Evolutionary conservation across 2,329 filamentous ascomycete species (phyloP).

Genomic region (Simplicillium aogashimaense): DNA sequence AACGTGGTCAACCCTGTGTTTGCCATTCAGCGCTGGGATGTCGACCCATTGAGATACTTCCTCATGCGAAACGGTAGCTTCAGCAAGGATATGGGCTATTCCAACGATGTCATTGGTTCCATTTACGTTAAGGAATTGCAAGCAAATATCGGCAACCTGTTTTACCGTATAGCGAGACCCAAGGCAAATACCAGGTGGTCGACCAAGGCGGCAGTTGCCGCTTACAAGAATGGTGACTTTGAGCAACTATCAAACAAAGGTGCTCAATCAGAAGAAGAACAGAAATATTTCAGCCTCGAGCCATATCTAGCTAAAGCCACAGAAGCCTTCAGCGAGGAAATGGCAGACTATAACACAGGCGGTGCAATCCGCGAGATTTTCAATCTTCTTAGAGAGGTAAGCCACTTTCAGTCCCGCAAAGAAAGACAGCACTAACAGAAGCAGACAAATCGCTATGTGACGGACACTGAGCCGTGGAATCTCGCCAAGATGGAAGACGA

Average conservation of each 20-base stretch:
- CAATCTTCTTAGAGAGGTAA: conserved; percentile 48
- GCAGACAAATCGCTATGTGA: conserved; percentile 38
- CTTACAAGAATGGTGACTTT: conserved; percentile 16
- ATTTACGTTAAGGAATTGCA: conserved; percentile 75
- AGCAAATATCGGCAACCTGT: conserved; percentile 69
- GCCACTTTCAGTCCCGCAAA: not conserved
- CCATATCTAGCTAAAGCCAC: conserved; percentile 11
- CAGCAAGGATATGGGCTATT: conserved; percentile 71
- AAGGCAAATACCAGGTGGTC: conserved; percentile 51
- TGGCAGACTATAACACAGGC: conserved; percentile 56
- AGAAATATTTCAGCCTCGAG: conserved; percentile 16
- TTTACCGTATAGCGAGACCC: conserved; percentile 57
- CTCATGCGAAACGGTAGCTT: conserved; percentile 74
- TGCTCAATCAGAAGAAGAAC: not conserved
- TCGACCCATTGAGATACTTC: conserved; percentile 85
- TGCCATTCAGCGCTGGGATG: conserved; percentile 78
- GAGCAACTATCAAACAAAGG: conserved; percentile 2
- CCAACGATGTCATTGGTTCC: conserved; percentile 64
- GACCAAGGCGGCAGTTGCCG: conserved; percentile 45
- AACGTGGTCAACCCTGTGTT: conserved; percentile 94
- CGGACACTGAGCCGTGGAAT: conserved; percentile 59
- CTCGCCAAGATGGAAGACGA: conserved; percentile 28
- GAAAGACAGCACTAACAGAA: conserved; percentile 7
- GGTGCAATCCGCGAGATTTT: conserved; percentile 57
- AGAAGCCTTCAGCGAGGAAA: conserved; percentile 33